Conservation (phyloP, 768 basidiomycete species). For the Tricholoma hemisulphureum region DNA sequence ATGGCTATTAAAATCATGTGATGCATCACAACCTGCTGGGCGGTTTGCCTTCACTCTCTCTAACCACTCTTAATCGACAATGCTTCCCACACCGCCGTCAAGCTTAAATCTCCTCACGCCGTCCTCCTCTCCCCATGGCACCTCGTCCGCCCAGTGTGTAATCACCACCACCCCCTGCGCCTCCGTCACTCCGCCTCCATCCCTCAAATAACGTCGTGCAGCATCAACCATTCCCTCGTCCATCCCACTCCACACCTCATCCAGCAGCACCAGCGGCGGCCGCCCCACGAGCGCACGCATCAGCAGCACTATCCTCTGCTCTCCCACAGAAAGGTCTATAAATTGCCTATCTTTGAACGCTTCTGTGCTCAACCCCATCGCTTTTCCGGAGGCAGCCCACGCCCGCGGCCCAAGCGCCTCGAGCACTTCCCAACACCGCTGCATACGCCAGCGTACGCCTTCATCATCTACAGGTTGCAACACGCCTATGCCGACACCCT, state of each 20-base stretch:
- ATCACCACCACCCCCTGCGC: slow-evolving; percentile 82
- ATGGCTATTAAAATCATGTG: too few species aligned
- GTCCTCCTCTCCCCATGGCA: slow-evolving; percentile 71
- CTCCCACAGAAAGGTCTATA: slow-evolving; percentile 62
- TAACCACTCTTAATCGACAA: not conserved
- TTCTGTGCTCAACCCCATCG: slow-evolving; percentile 21
- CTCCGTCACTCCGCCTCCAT: slow-evolving; percentile 42
- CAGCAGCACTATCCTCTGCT: slow-evolving; percentile 79
- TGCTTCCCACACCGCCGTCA: slow-evolving; percentile 28
- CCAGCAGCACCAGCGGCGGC: slow-evolving; percentile 76
- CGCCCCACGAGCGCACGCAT: slow-evolving; percentile 80
- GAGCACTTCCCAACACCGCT: slow-evolving; percentile 55
- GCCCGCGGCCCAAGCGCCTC: slow-evolving; percentile 57
- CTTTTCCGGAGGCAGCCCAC: slow-evolving; percentile 33
- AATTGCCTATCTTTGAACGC: slow-evolving; percentile 55
- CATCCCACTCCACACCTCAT: slow-evolving; percentile 96
- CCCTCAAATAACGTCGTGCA: slow-evolving; percentile 62
- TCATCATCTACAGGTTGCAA: slow-evolving; percentile 35
- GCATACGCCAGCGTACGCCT: slow-evolving; percentile 35
- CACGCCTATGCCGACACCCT: slow-evolving; percentile 47
- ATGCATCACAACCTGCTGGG: too few species aligned
- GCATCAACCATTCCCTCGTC: slow-evolving; percentile 70
- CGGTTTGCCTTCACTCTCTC: too few species aligned
- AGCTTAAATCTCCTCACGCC: slow-evolving; percentile 43
- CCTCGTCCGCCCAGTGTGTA: slow-evolving; percentile 90